These are phyloP conservation scores for Taphrina betulina DNA, from an alignment of 1,139 yeast genomes.

Conservation along the genomic window DNA sequence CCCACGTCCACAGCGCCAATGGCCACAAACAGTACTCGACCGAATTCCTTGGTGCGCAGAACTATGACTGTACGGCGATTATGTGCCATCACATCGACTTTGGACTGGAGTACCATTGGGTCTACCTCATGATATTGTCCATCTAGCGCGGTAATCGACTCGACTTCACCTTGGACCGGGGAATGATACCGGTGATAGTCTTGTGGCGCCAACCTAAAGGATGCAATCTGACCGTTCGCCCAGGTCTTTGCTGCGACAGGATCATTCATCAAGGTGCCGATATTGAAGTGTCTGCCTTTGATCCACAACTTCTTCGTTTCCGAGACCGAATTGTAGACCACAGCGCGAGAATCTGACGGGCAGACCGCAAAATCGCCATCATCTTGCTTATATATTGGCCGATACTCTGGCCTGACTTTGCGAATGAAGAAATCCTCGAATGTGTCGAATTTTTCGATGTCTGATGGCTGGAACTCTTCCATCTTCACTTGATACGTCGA, in stretches of 20 bases:
- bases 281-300: conserved; percentile 74
- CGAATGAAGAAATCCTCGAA: conserved; percentile 91
- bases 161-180: conserved; percentile 74
- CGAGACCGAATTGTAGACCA: conserved; percentile 62
- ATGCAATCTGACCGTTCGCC: conserved; percentile 62
- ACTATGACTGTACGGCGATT: conserved; percentile 68
- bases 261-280: conserved; percentile 62
- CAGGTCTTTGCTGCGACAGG: conserved; percentile 53
- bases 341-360: conserved; percentile 86
- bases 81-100: conserved; percentile 87
- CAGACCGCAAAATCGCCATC: conserved; percentile 59
- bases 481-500: conserved; percentile 42
- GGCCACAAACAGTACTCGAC: conserved; percentile 72
- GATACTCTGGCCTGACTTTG: conserved; percentile 64
- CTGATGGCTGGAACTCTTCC: conserved; percentile 83
- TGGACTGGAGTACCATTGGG: conserved; percentile 91
- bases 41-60: conserved; percentile 41
- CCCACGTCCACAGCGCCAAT: conserved; percentile 99
- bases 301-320: conserved; percentile 80
- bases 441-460: conserved; percentile 68
- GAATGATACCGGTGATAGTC: conserved; percentile 92
- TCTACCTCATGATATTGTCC: conserved; percentile 95
- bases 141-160: conserved; percentile 62
- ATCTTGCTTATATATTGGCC: conserved; percentile 62
- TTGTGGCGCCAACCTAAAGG: conserved; percentile 91